Evolutionary conservation across 306 rosid species (phyloP), one percentile per base, ranked within the genome.

Genomic region (Vicia faba): DNA sequence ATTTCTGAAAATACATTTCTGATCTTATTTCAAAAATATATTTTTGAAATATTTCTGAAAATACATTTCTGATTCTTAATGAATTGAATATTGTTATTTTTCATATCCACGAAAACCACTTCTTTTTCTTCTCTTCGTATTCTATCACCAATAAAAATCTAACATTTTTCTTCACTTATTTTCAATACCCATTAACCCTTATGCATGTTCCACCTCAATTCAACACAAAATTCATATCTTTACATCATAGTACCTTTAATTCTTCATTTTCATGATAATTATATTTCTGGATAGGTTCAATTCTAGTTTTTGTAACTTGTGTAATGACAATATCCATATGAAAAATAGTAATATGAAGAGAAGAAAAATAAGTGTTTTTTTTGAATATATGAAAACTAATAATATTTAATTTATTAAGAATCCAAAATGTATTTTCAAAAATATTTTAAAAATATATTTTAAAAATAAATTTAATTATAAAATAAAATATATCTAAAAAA

Each of bases 261-360:
- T 64, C 49, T 3, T 59, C 39, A 67, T 25, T 68, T 54, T 70
- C 45, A 63, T 44, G 56, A 44, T 51, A 60, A 48, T 75, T 75
- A 58, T 36, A 46, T 58, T 41, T 46, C 68, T 77, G 88, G 85
- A 83, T 66, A 54, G 65, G 65, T 70, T 67, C 49, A 75, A 70
- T 76, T 75, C 16, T 50, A 13, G 29, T 1, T 29, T 31, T 51
- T 31, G 71, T 50, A 13, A 20, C 1, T 29, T 31, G 41, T 31
- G 71, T 45, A 55, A 28, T 20, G 23, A 20, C 1, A 20, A 20
- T 20, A 20, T 2, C 23, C 23, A 20, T 20, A 20, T 20, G 2
- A 20, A 20, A 20, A 2, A 20, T 20, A 20, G 2, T 2, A 20
- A 20, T 20, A 20, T 20, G 23, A 20, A 20, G 23, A 20, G 23